Conservation (phyloP, 345 rosid genomes). For the Tarenaya hassleriana region DNA sequence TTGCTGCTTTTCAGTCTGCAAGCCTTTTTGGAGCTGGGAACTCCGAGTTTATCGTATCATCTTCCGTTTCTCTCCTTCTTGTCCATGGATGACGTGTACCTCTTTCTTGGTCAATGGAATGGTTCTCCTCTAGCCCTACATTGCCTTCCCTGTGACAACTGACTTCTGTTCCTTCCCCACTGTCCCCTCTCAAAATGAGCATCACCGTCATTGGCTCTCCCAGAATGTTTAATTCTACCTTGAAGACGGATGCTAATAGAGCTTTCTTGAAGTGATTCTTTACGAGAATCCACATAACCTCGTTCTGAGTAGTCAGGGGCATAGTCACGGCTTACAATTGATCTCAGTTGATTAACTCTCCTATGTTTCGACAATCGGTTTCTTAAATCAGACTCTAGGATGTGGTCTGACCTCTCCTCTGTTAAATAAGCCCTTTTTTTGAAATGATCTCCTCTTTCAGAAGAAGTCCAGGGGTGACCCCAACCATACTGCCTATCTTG, state of each 20-base stretch:
- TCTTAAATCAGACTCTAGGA: constrained; percentile 56
- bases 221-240: constrained; percentile 79
- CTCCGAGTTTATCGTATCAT: constrained; percentile 28
- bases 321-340: constrained; percentile 55
- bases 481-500: constrained; percentile 49
- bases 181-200: constrained; percentile 44
- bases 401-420: constrained; percentile 44
- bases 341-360: constrained; percentile 56
- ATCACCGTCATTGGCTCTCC: constrained; percentile 38
- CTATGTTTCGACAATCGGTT: constrained; percentile 61
- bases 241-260: constrained; percentile 53
- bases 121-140: constrained; percentile 47
- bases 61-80: constrained; percentile 52
- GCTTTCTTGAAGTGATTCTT: constrained; percentile 42
- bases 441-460: constrained; percentile 47
- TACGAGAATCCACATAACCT: constrained; percentile 37
- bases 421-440: constrained; percentile 46
- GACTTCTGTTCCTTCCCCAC: constrained; percentile 43
- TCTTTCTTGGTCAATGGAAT: constrained; percentile 34
- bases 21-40: constrained; percentile 59
- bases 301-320: constrained; percentile 39
- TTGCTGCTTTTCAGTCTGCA: constrained; percentile 47
- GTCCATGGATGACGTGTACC: constrained; percentile 31
- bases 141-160: constrained; percentile 46
- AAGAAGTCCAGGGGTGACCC: constrained; percentile 46